phyloP scores from a whole-genome alignment of 208 protist species.

The Trypanosoma rangeli region DNA sequence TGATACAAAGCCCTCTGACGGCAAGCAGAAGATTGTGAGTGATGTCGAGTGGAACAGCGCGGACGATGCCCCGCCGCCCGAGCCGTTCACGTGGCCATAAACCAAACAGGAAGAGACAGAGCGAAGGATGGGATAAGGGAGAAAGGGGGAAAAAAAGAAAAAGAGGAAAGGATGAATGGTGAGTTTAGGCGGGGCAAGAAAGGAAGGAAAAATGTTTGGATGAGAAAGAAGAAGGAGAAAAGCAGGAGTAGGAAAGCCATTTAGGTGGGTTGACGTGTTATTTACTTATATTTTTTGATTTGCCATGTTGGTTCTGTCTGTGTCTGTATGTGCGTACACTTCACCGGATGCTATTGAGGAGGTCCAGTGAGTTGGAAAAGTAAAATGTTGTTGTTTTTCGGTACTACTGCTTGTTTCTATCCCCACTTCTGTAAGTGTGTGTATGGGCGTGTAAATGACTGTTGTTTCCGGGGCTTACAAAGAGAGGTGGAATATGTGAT shows the following conservation, averaged over 20 bases:
- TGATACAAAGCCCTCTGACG: constrained; percentile 69
- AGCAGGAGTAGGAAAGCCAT: background rate
- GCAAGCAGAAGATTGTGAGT: constrained; percentile 45
- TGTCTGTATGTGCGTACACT: background rate
- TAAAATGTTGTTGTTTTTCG: background rate
- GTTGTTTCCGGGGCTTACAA: background rate
- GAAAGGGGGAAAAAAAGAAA: background rate
- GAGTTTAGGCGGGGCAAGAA: background rate
- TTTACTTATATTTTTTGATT: background rate
- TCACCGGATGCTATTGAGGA: background rate
- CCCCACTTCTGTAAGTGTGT: background rate
- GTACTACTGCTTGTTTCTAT: no score
- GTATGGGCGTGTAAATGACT: background rate
- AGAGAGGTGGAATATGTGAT: background rate
- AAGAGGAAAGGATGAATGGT: constrained; percentile 5
- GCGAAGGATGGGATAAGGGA: constrained; percentile 5
- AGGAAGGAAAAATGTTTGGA: constrained; percentile 2
- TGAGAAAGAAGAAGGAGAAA: constrained; percentile 14
- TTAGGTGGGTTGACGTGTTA: background rate
- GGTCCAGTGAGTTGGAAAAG: background rate
- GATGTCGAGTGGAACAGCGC: constrained; percentile 45
- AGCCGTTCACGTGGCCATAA: constrained; percentile 85
- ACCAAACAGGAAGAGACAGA: constrained; percentile 2
- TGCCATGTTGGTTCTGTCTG: background rate
- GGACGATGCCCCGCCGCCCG: constrained; percentile 64